Evolutionary conservation across 495 filamentous ascomycete species (phyloP).

Genomic region (Antarctomyces pellizariae): DNA sequence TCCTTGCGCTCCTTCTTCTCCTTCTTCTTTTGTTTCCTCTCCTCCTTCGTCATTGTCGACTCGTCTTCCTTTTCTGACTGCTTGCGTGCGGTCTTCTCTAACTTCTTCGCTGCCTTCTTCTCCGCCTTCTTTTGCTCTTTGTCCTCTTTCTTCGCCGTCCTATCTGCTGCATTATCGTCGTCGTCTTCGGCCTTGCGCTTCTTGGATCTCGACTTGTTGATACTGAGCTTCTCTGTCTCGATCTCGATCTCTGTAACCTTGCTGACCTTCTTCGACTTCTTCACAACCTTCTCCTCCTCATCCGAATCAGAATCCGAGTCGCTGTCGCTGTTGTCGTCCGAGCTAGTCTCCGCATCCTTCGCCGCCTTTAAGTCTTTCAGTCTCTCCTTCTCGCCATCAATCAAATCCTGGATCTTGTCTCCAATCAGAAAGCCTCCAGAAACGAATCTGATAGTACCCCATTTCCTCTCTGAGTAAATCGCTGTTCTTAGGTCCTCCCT

Average conservation of each 20-base stretch:
- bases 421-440: constrained; percentile 56
- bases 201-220: constrained; percentile 17
- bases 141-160: constrained; percentile 6
- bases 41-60: constrained; percentile 3
- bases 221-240: constrained; percentile 10
- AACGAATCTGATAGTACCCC: constrained; percentile 58
- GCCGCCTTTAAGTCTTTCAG: constrained; percentile 5
- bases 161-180: constrained; percentile 12
- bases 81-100: constrained; percentile 14
- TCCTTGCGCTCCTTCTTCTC: constrained; percentile 8
- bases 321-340: too few species aligned
- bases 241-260: constrained; percentile 4
- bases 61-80: constrained; percentile 15
- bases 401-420: constrained; percentile 25
- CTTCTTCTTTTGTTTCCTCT: constrained; percentile 13
- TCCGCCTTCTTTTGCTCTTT: constrained; percentile 6
- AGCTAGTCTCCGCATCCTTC: neutral
- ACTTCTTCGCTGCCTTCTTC: constrained; percentile 8
- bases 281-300: constrained; percentile 5
- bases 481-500: constrained; percentile 38
- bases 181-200: constrained; percentile 18
- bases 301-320: constrained; percentile 2
- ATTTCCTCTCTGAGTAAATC: constrained; percentile 42
- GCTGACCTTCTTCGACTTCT: constrained; percentile 6
- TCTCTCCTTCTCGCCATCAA: constrained; percentile 10